Base-by-base conservation (phyloP, 768 basidiomycete species). In the Suillus luteus region DNA sequence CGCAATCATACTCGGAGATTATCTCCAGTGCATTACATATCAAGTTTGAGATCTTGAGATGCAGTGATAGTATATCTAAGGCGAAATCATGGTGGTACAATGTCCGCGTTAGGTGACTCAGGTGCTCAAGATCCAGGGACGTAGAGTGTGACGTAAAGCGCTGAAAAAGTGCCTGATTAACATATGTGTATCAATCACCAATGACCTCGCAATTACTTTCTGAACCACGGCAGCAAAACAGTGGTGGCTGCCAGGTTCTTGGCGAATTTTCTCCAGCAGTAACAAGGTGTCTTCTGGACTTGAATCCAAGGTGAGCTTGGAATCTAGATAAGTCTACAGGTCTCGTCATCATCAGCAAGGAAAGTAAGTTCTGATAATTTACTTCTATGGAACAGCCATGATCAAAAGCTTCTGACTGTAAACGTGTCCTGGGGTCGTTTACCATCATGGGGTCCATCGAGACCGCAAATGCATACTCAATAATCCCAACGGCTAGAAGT, bases 1-100 rank as follows among this genome's bases (percentile, higher is more conserved):
- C 91, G 65, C 89, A 92, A 68, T 92, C 91, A 67, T 90, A 92
- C 48, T 86, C 82, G 62, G 90, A 85, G 49, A 92, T 75, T 63
- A 92, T 82, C 17, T 77, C 75, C 51, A 93, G 74, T 0, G 86
- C 84, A 65, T 85, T 81, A 33, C 83, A 86, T 37, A 92, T 76
- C n/a, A 94, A 71, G 61, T 88, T 85, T 12, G 81, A 80, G n/a
- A 92, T 75, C 62, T 81, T 84, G 22, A 84, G 74, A 71, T 94
- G 89, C 31, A 93, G 75, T 9, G 90, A 83, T 51, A 93, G 67
- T 54, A 91, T 82, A 68, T 93, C 91, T 22, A 94, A 74, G 0
- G 85, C 83, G 27, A 75, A 73, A 65, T 88, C 86, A 60, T 85
- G 80, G 15, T 80, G 77, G 66, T 84, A 87, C 11, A 94, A 80